These are phyloP conservation scores for Alloascoidea africana DNA, from an alignment of 805 yeast species.

Conservation along the genomic window DNA sequence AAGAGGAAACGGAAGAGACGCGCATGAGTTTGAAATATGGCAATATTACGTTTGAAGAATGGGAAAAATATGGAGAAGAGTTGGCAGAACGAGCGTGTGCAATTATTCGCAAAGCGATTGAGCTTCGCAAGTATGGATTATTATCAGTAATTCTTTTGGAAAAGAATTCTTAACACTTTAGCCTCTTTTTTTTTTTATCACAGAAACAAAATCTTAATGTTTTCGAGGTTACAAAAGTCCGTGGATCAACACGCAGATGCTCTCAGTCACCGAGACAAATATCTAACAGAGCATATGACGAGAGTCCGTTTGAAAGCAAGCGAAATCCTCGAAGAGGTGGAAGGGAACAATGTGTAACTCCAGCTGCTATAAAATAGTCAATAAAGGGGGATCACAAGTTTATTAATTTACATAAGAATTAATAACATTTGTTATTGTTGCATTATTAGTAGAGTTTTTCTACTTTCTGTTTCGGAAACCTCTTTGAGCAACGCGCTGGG, in stretches of 20 bases:
- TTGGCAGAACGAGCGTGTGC: constrained; percentile 5
- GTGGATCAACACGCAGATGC: constrained; percentile 2
- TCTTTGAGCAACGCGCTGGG: no score
- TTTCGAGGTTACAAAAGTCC: constrained; percentile 4
- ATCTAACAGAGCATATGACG: neutral
- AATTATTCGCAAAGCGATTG: constrained; percentile 3
- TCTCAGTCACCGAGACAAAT: neutral
- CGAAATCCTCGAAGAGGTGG: neutral
- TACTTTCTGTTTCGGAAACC: no score
- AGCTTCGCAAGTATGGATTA: constrained; percentile 4
- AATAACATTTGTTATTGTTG: no score
- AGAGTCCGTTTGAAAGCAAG: neutral
- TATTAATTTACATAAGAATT: no score
- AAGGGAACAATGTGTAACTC: no score
- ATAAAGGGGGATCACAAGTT: no score
- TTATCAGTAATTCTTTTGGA: constrained; percentile 6
- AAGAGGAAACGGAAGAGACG: neutral
- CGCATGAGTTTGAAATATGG: constrained; percentile 5
- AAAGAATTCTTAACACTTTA: neutral
- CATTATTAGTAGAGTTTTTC: no score
- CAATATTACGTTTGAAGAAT: constrained; percentile 7
- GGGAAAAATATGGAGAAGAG: constrained; percentile 5
- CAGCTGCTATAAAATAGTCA: no score
- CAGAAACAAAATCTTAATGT: neutral
- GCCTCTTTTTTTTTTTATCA: neutral